phyloP scores from a whole-genome alignment of 192 early-diverging fungal genomes.

The Linnemannia zychae region DNA sequence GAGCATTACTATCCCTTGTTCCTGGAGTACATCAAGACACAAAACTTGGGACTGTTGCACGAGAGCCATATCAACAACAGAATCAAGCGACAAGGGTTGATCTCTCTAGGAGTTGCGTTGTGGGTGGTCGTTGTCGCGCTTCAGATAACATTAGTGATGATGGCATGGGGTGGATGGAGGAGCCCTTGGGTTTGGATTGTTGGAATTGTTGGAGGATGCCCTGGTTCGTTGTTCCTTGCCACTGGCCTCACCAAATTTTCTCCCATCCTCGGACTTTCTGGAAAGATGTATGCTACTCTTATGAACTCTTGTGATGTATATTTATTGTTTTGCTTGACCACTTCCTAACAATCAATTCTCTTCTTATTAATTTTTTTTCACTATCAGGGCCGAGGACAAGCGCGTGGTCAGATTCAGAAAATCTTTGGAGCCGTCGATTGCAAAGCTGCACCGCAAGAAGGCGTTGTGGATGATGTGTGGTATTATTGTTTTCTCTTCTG shows the following conservation, averaged over 20 bases:
- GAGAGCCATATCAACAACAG: conserved; percentile 20
- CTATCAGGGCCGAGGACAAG: conserved; percentile 24
- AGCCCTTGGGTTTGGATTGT: conserved; percentile 39
- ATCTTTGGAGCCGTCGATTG: conserved; percentile 23
- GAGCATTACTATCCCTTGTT: conserved; percentile 50
- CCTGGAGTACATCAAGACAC: conserved; percentile 28
- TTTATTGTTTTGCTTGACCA: neutral
- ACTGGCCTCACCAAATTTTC: conserved; percentile 34
- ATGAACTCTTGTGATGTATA: neutral
- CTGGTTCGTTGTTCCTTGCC: conserved; percentile 8
- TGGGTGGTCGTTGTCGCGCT: conserved; percentile 16
- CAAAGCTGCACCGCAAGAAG: conserved; percentile 4
- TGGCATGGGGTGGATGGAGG: conserved; percentile 34
- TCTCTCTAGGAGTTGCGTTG: neutral
- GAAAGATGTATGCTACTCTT: conserved; percentile 20
- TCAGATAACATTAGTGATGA: conserved; percentile 18
- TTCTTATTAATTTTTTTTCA: neutral
- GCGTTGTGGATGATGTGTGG: conserved; percentile 23
- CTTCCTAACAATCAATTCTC: no score
- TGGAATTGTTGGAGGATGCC: conserved; percentile 26
- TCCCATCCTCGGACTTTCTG: conserved; percentile 22
- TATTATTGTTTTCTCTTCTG: conserved; percentile 8
- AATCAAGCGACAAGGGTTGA: conserved; percentile 17
- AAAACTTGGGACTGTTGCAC: conserved; percentile 35
- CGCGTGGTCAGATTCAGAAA: conserved; percentile 12